Evolutionary conservation across 305 asterid species (phyloP).

Genomic region (Solanum hybrid): DNA sequence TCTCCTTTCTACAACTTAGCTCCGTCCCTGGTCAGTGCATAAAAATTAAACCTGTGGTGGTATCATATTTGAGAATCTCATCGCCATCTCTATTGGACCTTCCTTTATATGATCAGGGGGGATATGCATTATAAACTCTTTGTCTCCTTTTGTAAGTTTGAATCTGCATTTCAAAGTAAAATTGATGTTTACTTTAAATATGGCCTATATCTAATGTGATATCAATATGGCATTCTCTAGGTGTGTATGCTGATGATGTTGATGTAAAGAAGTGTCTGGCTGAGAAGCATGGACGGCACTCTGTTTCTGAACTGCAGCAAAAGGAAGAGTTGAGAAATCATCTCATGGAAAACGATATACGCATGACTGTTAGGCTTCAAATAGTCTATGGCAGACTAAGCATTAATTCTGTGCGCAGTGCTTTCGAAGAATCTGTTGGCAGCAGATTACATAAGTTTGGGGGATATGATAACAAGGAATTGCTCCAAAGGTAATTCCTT

Average conservation of each 20-base stretch:
- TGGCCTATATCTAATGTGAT: background rate
- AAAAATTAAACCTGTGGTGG: background rate
- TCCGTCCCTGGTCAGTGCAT: background rate
- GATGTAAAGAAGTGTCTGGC: conserved; percentile 14
- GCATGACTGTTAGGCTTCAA: conserved; percentile 49
- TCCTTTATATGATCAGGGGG: background rate
- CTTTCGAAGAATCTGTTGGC: conserved; percentile 82
- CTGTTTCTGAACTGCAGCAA: conserved; percentile 31
- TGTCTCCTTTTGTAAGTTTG: background rate
- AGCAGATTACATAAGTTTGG: conserved; percentile 54
- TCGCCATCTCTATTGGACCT: background rate
- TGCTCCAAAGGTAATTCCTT: conserved; percentile 52
- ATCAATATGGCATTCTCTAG: conserved; percentile 17
- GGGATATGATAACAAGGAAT: conserved; percentile 53
- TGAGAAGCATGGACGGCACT: conserved; percentile 36
- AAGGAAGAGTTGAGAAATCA: conserved; percentile 35
- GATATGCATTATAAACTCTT: background rate
- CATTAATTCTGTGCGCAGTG: conserved; percentile 63
- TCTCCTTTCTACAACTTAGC: background rate
- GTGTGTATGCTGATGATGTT: conserved; percentile 74
- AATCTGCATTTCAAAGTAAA: background rate
- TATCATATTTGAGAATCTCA: background rate
- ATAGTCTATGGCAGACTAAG: conserved; percentile 79
- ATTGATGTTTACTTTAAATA: background rate
- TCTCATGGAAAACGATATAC: conserved; percentile 38